Evolutionary conservation across 1,139 yeast species (phyloP), one percentile per base, ranked within the genome.

Genomic region (Scheffersomyces lignicola): DNA sequence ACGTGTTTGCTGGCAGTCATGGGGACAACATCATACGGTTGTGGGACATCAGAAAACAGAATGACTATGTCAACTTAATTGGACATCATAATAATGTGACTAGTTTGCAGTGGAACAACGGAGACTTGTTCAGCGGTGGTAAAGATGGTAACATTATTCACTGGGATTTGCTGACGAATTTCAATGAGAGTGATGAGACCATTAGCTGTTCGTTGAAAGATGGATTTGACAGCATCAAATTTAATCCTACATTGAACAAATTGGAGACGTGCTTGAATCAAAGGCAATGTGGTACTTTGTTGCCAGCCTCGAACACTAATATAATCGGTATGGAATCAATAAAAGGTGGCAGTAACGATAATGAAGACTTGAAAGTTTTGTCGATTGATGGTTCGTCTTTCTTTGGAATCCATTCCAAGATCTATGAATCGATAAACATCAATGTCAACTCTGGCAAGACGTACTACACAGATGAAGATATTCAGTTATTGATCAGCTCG

Each of bases 41-140:
- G 29, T 86, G 95, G 94, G 95, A 86, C 59, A 75, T 84, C 31
- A 69, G 95, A 41, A 74, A 70, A 48, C 68, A 76, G 33, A 74
- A 69, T 12, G 78, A 81, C 7, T 63, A 78, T 39, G 74, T 78
- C 7, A 62, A 65, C 24, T 61, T 84, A 25, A 54, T 61, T 5
- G 87, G 87, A 1, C 89, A 83, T 51, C 56, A 65, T 7, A 81
- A 76, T 40, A 49, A 45, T 31, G 66, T 84, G 11, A 75, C 78
- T 11, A 62, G 79, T 16, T 53, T 85, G 21, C 79, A 79, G 45
- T 86, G 95, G 95, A 62, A 70, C 37, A 60, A 68, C 8, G 63
- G 70, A 23, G 83, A 79, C 48, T 52, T 85, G 28, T 78, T 80
- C 51, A 69, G 84, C 1, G 85, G 87, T 5, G 80, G 86, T 2